Conservation (phyloP, 805 yeast genomes). For the Dipodascus albidus region DNA sequence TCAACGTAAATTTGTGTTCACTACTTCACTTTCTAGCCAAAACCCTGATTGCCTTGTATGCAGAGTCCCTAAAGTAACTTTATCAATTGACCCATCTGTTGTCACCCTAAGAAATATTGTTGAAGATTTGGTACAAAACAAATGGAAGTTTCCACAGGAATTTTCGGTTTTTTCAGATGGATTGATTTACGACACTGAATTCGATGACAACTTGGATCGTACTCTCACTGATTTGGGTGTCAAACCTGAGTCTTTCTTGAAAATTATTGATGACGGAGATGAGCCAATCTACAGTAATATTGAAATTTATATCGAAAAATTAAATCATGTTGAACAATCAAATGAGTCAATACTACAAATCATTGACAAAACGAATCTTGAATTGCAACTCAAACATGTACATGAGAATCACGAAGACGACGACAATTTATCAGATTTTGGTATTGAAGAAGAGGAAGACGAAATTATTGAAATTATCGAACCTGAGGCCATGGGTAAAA, state of each 20-base stretch:
- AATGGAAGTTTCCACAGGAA: slow-evolving; percentile 46
- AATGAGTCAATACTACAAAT: not conserved
- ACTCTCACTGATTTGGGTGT: slow-evolving; percentile 44
- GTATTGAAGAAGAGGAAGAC: not conserved
- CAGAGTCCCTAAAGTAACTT: slow-evolving; percentile 21
- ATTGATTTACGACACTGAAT: slow-evolving; percentile 75
- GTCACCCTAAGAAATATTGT: slow-evolving; percentile 42
- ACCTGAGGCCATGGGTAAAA: not conserved
- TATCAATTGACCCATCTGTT: slow-evolving; percentile 16
- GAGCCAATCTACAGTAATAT: slow-evolving; percentile 8
- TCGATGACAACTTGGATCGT: slow-evolving; percentile 59
- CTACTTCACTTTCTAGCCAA: slow-evolving; percentile 45
- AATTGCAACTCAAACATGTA: not conserved
- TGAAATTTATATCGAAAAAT: not conserved
- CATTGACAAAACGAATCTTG: not conserved
- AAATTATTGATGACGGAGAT: slow-evolving; percentile 68
- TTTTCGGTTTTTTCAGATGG: slow-evolving; percentile 48
- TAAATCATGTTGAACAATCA: not conserved
- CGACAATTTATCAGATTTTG: no score
- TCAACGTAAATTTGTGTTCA: slow-evolving; percentile 34
- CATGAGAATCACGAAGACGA: not conserved
- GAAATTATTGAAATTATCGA: not conserved
- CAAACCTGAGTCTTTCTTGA: slow-evolving; percentile 46
- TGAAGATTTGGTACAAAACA: slow-evolving; percentile 30
- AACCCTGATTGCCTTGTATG: slow-evolving; percentile 57